Conservation (phyloP, 768 basidiomycete genomes). For the Rubroboletus pulcherrimus region DNA sequence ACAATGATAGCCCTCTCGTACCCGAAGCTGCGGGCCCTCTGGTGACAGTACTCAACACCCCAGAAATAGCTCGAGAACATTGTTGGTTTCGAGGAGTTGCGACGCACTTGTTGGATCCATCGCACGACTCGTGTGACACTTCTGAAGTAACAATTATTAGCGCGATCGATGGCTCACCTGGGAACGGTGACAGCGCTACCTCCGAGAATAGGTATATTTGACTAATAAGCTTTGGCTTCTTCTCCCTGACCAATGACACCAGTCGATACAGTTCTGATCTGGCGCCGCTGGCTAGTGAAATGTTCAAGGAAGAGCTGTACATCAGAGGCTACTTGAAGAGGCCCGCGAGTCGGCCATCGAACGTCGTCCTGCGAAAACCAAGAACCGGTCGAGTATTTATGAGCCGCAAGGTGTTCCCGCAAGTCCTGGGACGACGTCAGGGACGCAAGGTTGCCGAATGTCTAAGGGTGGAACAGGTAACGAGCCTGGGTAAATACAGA, state of each 20-base stretch:
- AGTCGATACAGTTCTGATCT: constrained; percentile 11
- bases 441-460: constrained; percentile 17
- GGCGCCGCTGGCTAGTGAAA: constrained; percentile 27
- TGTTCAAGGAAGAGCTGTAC: constrained; percentile 29
- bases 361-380: background rate
- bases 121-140: constrained; percentile 6
- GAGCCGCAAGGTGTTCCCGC: constrained; percentile 7
- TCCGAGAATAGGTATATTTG: constrained; percentile 13
- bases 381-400: background rate
- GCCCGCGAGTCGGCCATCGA: constrained; percentile 11
- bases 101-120: background rate
- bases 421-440: constrained; percentile 18
- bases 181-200: background rate
- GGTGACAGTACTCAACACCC: background rate
- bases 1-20: background rate
- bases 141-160: constrained; percentile 4
- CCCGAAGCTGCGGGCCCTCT: background rate
- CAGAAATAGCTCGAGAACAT: background rate
- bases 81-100: background rate
- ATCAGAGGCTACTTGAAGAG: constrained; percentile 24
- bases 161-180: background rate
- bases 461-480: constrained; percentile 17
- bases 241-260: background rate
- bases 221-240: background rate
- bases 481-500: background rate